Base-by-base conservation (phyloP, 495 filamentous ascomycete species). In the Acidiella bohemica region DNA sequence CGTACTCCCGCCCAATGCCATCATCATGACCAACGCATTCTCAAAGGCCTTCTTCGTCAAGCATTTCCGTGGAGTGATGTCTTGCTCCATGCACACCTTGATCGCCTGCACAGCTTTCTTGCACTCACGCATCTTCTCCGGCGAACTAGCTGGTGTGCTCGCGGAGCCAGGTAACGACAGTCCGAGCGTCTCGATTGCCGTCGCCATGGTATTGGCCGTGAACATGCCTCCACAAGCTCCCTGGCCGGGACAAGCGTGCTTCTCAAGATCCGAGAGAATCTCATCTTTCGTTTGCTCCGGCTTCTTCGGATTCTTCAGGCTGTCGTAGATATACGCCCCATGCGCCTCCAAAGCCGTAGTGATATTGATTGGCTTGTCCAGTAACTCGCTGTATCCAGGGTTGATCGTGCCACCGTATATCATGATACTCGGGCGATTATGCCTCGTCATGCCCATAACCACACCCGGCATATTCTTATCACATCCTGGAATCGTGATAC, bases 381-480 rank as follows among this genome's bases (percentile, higher is more conserved):
- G 67, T 5, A 85, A 67, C 17, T 78, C 63, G 11, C 81, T 87
- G 56, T 84, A 84, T 21, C 90, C 90, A 33, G 83, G 80, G 44
- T 76, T 73, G 49, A 93, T 97, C 10, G 85, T 80, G 27, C 90
- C 90, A 22, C 90, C 90, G 56, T 95, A 97, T 27, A 82, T 71
- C 75, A 81, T 81, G 46, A 83, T 63, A 0, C 75, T 78, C 4
- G 90, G 90, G 12, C 88, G 75, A 63, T 97, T 95, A 60, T 94
- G 85, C 28, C 90, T 73, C 10, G 85, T 84, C 59, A 84, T 80
- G 31, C 72, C 79, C 76, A 84, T 82, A n/a, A 84, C 62, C 25
- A 67, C 69, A 44, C 90, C 90, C 1, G 90, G 90, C 90, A 97
- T 97, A 52, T 97, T 97, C 68, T 97, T 97, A 60, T 97, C 90